phyloP scores from a whole-genome alignment of 495 filamentous ascomycete genomes.

The Rostrohypoxylon terebratum region DNA sequence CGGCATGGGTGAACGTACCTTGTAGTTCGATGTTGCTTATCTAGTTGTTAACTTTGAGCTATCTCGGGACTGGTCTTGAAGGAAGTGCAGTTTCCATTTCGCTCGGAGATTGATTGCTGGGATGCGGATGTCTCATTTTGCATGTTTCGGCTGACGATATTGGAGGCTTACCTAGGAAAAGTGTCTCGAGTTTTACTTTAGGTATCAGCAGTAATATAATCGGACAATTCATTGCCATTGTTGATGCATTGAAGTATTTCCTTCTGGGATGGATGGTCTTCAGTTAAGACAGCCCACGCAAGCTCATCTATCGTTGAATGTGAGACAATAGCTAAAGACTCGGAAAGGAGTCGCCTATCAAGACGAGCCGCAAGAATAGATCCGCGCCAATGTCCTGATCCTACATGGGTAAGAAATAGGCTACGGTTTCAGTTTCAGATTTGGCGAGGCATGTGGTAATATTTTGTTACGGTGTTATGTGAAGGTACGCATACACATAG shows the following conservation, averaged over 20 bases:
- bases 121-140: background rate
- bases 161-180: background rate
- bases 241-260: background rate
- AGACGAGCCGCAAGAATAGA: background rate
- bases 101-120: background rate
- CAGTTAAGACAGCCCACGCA: background rate
- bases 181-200: background rate
- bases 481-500: background rate
- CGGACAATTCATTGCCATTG: background rate
- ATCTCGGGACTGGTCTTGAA: background rate
- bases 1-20: too few relatives aligned
- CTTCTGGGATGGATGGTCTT: constrained; percentile 1
- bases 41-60: background rate
- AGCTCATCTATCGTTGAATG: constrained; percentile 6
- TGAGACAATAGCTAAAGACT: background rate
- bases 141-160: background rate
- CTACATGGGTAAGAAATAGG: background rate
- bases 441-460: background rate
- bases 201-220: constrained; percentile 20
- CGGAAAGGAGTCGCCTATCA: background rate
- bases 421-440: background rate
- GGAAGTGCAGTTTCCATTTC: background rate
- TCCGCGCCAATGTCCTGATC: constrained; percentile 5
- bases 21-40: background rate
- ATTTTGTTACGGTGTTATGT: background rate